phyloP scores from a whole-genome alignment of 108 stramenopile species.

The Halocafeteria seosinensis region DNA sequence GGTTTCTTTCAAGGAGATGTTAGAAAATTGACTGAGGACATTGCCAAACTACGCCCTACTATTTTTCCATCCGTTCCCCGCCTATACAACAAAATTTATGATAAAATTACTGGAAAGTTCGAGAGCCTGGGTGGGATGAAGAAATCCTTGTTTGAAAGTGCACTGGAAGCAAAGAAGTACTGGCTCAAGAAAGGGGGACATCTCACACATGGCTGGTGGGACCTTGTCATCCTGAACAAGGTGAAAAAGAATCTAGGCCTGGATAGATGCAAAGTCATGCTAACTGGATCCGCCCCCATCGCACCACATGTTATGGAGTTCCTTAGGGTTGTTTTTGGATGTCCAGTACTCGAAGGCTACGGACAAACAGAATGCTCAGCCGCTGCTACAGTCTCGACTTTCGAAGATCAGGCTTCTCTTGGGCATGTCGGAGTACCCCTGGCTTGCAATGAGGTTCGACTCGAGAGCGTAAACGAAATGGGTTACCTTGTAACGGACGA shows the following conservation, averaged over 20 bases:
- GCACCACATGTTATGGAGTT: slow-evolving; percentile 65
- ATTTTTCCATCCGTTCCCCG: slow-evolving; percentile 70
- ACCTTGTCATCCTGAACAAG: slow-evolving; percentile 70
- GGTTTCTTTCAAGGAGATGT: slow-evolving; percentile 70
- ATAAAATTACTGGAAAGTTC: slow-evolving; percentile 19
- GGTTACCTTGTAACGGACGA: slow-evolving; percentile 59
- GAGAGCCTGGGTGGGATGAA: background rate
- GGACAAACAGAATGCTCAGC: slow-evolving; percentile 85
- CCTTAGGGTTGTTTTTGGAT: slow-evolving; percentile 64
- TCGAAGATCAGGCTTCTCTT: slow-evolving; percentile 51
- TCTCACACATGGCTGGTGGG: slow-evolving; percentile 58
- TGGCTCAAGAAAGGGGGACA: background rate
- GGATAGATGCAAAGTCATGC: slow-evolving; percentile 43
- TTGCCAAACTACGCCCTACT: slow-evolving; percentile 70
- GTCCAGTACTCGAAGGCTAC: slow-evolving; percentile 82
- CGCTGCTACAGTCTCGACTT: slow-evolving; percentile 42
- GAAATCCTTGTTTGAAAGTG: slow-evolving; percentile 5
- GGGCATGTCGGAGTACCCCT: slow-evolving; percentile 83
- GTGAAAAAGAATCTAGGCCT: slow-evolving; percentile 69
- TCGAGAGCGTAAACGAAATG: slow-evolving; percentile 82
- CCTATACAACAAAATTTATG: slow-evolving; percentile 77
- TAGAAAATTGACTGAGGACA: slow-evolving; percentile 54
- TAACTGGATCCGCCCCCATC: slow-evolving; percentile 76
- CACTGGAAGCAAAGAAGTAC: slow-evolving; percentile 1
- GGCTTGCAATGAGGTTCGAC: slow-evolving; percentile 55